phyloP scores from a whole-genome alignment of 805 yeast species.

The Naumovozyma dairenensis region DNA sequence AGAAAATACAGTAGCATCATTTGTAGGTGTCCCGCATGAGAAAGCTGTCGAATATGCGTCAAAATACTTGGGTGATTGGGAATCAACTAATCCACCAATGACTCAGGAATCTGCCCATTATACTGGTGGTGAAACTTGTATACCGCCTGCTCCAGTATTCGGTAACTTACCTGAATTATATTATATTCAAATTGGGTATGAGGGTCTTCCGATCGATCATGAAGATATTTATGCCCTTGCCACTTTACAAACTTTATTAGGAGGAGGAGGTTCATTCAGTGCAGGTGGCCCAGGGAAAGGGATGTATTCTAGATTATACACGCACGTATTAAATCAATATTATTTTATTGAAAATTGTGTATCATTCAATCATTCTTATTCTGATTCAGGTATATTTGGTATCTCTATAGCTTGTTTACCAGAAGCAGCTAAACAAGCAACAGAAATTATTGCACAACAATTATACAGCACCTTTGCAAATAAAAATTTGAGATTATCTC shows the following conservation, averaged over 20 bases:
- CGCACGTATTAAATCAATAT: slow-evolving; percentile 81
- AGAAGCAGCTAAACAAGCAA: slow-evolving; percentile 73
- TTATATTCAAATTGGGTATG: slow-evolving; percentile 80
- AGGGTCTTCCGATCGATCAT: slow-evolving; percentile 73
- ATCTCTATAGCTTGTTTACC: slow-evolving; percentile 78
- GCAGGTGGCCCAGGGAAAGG: slow-evolving; percentile 99
- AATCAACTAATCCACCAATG: slow-evolving; percentile 19
- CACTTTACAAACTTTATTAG: slow-evolving; percentile 76
- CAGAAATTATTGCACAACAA: slow-evolving; percentile 68
- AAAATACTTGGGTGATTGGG: slow-evolving; percentile 56
- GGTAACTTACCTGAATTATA: slow-evolving; percentile 72
- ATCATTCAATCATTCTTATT: slow-evolving; percentile 81
- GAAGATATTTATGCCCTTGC: slow-evolving; percentile 89
- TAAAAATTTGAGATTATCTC: slow-evolving; percentile 54
- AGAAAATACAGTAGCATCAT: slow-evolving; percentile 71
- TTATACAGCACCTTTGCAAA: slow-evolving; percentile 39
- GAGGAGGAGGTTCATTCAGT: slow-evolving; percentile 95
- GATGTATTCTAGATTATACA: slow-evolving; percentile 89
- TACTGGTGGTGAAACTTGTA: slow-evolving; percentile 48
- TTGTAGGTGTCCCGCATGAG: slow-evolving; percentile 73
- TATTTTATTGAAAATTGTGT: slow-evolving; percentile 85
- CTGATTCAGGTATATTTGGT: slow-evolving; percentile 88
- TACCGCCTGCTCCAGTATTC: slow-evolving; percentile 44
- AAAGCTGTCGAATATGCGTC: slow-evolving; percentile 56
- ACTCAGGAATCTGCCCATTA: slow-evolving; percentile 36